A percentile compares a stretch with the other conserved stretches of the same genome.
Evolutionary conservation across 140 eudicot species (phyloP).

Genomic region (Bidens hawaiensis): DNA sequence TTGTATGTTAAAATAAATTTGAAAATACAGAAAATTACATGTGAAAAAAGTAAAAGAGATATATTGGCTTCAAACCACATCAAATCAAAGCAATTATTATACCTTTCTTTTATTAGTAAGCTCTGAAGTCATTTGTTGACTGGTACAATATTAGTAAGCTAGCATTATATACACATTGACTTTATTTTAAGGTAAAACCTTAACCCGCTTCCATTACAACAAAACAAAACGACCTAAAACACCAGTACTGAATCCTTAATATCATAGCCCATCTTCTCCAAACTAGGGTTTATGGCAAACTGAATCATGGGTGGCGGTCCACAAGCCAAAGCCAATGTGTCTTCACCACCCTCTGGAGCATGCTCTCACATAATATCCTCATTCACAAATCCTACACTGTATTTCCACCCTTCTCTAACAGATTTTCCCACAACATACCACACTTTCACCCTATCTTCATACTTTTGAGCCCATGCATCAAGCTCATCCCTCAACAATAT

Average conservation of each 20-base stretch:
- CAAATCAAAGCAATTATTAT: too few species aligned
- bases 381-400: constrained; percentile 49
- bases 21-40: too few species aligned
- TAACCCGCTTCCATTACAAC: not conserved
- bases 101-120: too few species aligned
- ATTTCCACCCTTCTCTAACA: constrained; percentile 64
- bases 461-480: constrained; percentile 65
- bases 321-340: constrained; percentile 64
- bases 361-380: constrained; percentile 56
- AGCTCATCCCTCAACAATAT: constrained; percentile 71
- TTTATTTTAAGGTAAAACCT: too few species aligned
- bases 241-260: constrained; percentile 61
- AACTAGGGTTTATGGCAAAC: constrained; percentile 66
- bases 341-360: constrained; percentile 41
- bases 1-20: too few species aligned
- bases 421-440: constrained; percentile 75
- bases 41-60: too few species aligned
- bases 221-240: constrained; percentile 27
- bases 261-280: constrained; percentile 84
- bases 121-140: too few species aligned
- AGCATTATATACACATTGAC: too few species aligned
- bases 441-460: constrained; percentile 56
- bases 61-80: too few species aligned
- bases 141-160: too few species aligned
- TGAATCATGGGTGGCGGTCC: constrained; percentile 92